These are phyloP conservation scores for Penicillium decumbens DNA, from an alignment of 2,329 filamentous ascomycete genomes.

Conservation along the genomic window DNA sequence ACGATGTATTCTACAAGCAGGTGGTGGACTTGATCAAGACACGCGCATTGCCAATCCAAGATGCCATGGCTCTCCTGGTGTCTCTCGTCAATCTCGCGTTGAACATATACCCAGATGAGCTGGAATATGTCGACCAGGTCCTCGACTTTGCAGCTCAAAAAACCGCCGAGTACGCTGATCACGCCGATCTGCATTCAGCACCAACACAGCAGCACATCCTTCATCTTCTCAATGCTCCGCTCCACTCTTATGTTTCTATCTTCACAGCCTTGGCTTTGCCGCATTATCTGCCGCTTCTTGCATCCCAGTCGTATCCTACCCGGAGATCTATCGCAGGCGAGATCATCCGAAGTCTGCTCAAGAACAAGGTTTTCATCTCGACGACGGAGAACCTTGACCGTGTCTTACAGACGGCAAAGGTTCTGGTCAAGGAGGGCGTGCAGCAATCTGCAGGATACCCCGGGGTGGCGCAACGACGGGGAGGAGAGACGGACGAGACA, in stretches of 20 bases:
- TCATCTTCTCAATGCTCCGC: conserved; percentile 80
- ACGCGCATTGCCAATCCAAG: conserved; percentile 85
- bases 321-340: conserved; percentile 85
- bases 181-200: conserved; percentile 86
- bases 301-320: conserved; percentile 89
- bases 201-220: conserved; percentile 84
- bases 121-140: conserved; percentile 95
- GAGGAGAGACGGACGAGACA: conserved; percentile 88
- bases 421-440: conserved; percentile 88
- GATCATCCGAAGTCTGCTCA: conserved; percentile 75
- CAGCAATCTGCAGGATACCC: conserved; percentile 81
- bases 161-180: conserved; percentile 83
- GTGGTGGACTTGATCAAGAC: conserved; percentile 90
- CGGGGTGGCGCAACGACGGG: conserved; percentile 67
- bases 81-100: conserved; percentile 89
- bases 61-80: conserved; percentile 89
- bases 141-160: conserved; percentile 83
- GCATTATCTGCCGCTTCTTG: conserved; percentile 82
- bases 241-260: conserved; percentile 84
- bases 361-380: conserved; percentile 73
- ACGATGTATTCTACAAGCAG: conserved; percentile 96
- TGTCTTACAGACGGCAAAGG: conserved; percentile 79
- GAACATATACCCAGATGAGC: conserved; percentile 86
- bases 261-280: conserved; percentile 95
- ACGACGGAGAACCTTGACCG: conserved; percentile 78